Evolutionary conservation across 768 basidiomycete genomes (phyloP), one percentile per base, ranked within the genome.

Genomic region (Filobasidium floriforme): DNA sequence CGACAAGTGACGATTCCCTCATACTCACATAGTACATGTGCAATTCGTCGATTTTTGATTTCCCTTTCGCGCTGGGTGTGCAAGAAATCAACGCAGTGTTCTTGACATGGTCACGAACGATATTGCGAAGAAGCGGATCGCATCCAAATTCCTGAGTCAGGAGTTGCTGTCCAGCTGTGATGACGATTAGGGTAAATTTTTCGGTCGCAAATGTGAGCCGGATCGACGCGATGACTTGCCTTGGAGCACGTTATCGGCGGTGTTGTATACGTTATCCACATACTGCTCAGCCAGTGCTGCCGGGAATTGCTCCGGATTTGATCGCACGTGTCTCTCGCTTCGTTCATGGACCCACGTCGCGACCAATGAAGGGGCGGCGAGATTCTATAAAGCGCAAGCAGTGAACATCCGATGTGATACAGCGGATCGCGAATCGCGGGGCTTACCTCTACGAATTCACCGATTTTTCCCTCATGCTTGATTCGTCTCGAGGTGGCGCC

Each of bases 121-220:
- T 83, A 68, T 87, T 86, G 49, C 91, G 83, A 37, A 99, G 83
- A 12, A 91, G 80, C 14, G 94, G 94, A 76, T 99, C 94, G 75
- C 89, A 93, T 41, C 90, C 89, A 19, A 98, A 83, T 76, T 98
- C 96, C 0, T 89, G 90, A 7, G 88, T 84, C 57, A 98, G 80
- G 64, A 98, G 88, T 82, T 90, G 84, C 59, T 73, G 74, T 11
- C 79, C 79, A 18, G 76, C 80, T 74, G 61, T 14, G 37, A 18
- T 29, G n/a, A 37, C 32, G 9, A 37, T 37, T 37, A 37, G 4
- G 32, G 32, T 37, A 37, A 37, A 37, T 9, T 9, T 37, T 9
- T 37, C 32, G 32, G 9, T 37, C 32, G 32, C 9, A 9, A 11
- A 19, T 10, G n/a, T 41, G 40, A 22, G 26, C 18, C 28, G 11